Base-by-base conservation (phyloP, 2,329 filamentous ascomycete genomes). In the Fonsecaea multimorphosa region DNA sequence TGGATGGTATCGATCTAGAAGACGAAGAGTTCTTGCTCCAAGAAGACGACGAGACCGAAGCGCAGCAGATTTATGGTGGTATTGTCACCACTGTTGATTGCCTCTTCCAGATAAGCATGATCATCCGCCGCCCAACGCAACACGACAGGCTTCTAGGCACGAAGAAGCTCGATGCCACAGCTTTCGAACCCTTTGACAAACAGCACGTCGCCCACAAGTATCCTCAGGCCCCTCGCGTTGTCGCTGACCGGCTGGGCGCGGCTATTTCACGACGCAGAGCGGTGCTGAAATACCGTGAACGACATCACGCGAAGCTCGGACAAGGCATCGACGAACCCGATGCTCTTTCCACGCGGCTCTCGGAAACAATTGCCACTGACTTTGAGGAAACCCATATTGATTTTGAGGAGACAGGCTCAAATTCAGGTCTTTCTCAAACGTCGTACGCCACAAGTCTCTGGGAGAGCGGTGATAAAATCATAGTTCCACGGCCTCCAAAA, bases 241-340 rank as follows among this genome's bases (percentile, higher is more conserved):
- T 80, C 0, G 51, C 74, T 0, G 49, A 69, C 1, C 70, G 73
- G 0, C 64, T 82, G 0, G 77, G 77, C 0, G 71, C 63, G 32
- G 78, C 74, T 0, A 79, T 79, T 16, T 76, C 79, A 0, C 67
- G 70, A 11, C 72, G 76, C 3, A 73, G 76, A 4, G 75, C 77
- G 4, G 77, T 78, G 44, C 73, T 82, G 22, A 75, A 74, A 19
- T 80, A 80, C 40, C 73, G 77, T 6, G 72, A 78, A 63, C 68
- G 74, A 9, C 78, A 81, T 63, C 75, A 74, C 44, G 40, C 64
- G 0, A 80, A 77, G 40, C 55, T 79, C 0, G 69, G 69, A 0
- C 56, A 68, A 3, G 76, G 73, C 0, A 63, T 77, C 0, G 31
- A 52, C 29, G 22, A 22, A 6, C 27, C 14, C 3, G 65, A 64